A percentile compares a stretch with the other conserved stretches of the same genome.
phyloP scores from a whole-genome alignment of 2,329 filamentous ascomycete species.

The Trichoderma pleuroti region DNA sequence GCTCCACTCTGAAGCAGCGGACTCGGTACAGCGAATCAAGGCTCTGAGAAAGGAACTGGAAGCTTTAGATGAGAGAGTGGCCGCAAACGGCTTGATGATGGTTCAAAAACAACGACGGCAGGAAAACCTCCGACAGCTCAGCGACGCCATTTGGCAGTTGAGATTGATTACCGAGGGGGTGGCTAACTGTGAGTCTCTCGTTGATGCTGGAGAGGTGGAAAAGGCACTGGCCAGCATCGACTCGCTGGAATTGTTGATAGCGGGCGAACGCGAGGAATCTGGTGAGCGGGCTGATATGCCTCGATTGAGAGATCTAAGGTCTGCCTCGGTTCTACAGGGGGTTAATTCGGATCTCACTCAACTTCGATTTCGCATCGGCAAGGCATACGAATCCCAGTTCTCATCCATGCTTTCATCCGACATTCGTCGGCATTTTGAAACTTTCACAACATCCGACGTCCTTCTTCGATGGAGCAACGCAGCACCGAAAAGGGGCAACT shows the following conservation, averaged over 20 bases:
- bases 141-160: constrained; percentile 79
- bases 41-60: constrained; percentile 73
- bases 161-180: constrained; percentile 73
- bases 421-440: constrained; percentile 73
- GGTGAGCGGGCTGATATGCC: constrained; percentile 29
- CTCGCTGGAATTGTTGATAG: constrained; percentile 72
- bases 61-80: constrained; percentile 81
- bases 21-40: constrained; percentile 85
- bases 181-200: constrained; percentile 70
- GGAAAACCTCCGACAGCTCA: constrained; percentile 80
- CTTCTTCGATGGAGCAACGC: constrained; percentile 81
- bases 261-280: constrained; percentile 59
- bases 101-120: constrained; percentile 76
- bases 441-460: constrained; percentile 67
- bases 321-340: constrained; percentile 74
- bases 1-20: constrained; percentile 85
- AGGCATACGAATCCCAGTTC: constrained; percentile 79
- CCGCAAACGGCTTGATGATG: constrained; percentile 77
- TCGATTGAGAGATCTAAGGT: constrained; percentile 65
- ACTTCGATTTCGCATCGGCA: constrained; percentile 77
- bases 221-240: constrained; percentile 75
- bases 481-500: constrained; percentile 67
- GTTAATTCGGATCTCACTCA: constrained; percentile 73
- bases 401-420: constrained; percentile 74
- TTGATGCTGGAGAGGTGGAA: constrained; percentile 81